Evolutionary conservation across 768 basidiomycete species (phyloP), one percentile per base, ranked within the genome.

Genomic region (Cystofilobasidium capitatum): DNA sequence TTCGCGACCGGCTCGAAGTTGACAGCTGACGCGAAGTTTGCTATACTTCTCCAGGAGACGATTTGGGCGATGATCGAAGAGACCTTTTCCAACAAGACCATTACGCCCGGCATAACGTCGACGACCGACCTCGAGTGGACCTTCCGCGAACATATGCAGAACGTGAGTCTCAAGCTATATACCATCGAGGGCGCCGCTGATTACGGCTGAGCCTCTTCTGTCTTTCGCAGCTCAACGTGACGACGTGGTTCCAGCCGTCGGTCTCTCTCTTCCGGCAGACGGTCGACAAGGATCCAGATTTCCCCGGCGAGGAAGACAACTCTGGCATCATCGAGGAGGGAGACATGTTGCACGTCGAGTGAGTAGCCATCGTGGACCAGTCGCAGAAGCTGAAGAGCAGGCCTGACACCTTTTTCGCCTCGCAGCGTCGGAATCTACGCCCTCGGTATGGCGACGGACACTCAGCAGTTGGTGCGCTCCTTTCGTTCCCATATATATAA

Each of bases 191-290:
- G n/a, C n/a, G n/a, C n/a, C n/a, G 31, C 31, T 3, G 14, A 31
- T 29, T 40, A 12, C 44, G n/a, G 13, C 31, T n/a, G 13, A 13
- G 1, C 16, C 36, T 33, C 20, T 22, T 55, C 37, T 33, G 17
- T 24, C 26, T 22, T 29, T 29, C 24, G 12, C 54, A 64, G 72
- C 60, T 76, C 24, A 81, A 81, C 71, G 76, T 81, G 24, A 77
- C 79, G 17, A 84, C 82, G 20, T 83, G 82, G 82, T 81, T 80
- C 71, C 82, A 82, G 60, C 81, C 82, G 7, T 76, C 82, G n/a
- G 78, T 83, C 9, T 81, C 80, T 74, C 80, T 70, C 75, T 78
- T 68, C 33, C 66, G 66, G 14, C n/a, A 59, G 20, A 35, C 58
- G 3, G 44, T 55, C 35, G 20, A 24, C 22, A 57, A 51, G 13